These are phyloP conservation scores for Penicillium sp. DNA, from an alignment of 2,329 filamentous ascomycete genomes.

Conservation along the genomic window DNA sequence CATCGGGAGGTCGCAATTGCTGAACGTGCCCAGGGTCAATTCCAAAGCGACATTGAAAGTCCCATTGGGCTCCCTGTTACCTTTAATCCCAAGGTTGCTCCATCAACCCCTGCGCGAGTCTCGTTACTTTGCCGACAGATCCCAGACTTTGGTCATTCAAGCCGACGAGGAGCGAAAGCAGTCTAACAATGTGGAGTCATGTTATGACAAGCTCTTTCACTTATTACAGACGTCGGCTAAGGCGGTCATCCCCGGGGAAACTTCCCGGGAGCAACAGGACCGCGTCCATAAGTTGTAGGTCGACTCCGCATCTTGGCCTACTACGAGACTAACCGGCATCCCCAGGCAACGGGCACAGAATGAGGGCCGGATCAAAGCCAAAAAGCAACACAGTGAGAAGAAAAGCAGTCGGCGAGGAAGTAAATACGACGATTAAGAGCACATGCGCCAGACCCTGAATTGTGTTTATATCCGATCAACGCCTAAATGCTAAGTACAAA, in stretches of 20 bases:
- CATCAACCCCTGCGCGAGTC: constrained; percentile 55
- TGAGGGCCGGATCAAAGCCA: constrained; percentile 57
- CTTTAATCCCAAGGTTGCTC: constrained; percentile 56
- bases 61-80: constrained; percentile 54
- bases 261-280: constrained; percentile 56
- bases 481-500: constrained; percentile 22
- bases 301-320: neutral
- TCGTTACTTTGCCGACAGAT: constrained; percentile 58
- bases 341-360: constrained; percentile 59
- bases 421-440: constrained; percentile 39
- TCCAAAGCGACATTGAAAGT: constrained; percentile 67
- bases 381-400: constrained; percentile 64
- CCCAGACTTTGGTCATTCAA: constrained; percentile 61
- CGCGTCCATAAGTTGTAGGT: constrained; percentile 58
- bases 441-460: constrained; percentile 16
- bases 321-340: neutral
- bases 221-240: constrained; percentile 56
- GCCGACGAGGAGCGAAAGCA: constrained; percentile 66
- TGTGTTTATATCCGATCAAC: constrained; percentile 27
- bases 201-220: constrained; percentile 60
- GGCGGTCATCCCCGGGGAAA: constrained; percentile 60
- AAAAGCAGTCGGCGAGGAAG: constrained; percentile 56
- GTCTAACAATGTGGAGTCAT: constrained; percentile 60
- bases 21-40: constrained; percentile 55
- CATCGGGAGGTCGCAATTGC: neutral